Percentiles rank a stretch among this genome's conserved stretches.
These are phyloP conservation scores for Eucalyptus leucophloia DNA, from an alignment of 345 rosid genomes.

Conservation along the genomic window DNA sequence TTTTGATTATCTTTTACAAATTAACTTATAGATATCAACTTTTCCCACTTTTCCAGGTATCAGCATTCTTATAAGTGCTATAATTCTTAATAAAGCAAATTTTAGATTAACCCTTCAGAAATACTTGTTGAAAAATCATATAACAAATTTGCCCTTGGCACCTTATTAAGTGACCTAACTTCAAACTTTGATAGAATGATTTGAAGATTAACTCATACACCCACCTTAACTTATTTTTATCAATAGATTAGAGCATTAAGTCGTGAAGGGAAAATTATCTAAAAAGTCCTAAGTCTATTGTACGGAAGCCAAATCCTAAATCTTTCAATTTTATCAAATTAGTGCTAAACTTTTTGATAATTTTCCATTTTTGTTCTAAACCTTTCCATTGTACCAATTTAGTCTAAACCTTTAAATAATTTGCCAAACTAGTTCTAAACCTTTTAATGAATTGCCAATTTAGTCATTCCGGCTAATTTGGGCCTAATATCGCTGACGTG, in stretches of 20 bases:
- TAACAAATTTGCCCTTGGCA: not conserved
- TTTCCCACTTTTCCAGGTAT: not conserved
- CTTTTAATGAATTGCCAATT: accelerated
- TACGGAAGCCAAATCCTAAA: accelerated
- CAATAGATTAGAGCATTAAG: not conserved
- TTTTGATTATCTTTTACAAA: not conserved
- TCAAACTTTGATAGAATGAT: not conserved
- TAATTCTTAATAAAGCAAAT: not conserved
- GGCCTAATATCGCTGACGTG: accelerated
- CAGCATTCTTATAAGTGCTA: not conserved
- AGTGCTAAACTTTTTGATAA: accelerated
- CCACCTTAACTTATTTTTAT: not conserved
- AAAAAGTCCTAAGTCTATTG: too few species aligned
- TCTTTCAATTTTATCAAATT: not conserved
- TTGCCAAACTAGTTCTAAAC: accelerated
- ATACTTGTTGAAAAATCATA: not conserved
- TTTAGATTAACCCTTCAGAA: not conserved
- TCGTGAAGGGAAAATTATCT: not conserved
- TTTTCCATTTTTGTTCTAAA: accelerated
- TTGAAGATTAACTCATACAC: not conserved
- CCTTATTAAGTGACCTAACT: not conserved
- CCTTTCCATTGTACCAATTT: too few species aligned
- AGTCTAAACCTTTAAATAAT: not conserved
- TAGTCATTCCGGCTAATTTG: too few species aligned
- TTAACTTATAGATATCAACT: not conserved